A percentile compares a stretch with the other conserved stretches of the same genome.
Conservation (phyloP, 2,329 filamentous ascomycete species). For the Knoxdaviesia proteae region DNA sequence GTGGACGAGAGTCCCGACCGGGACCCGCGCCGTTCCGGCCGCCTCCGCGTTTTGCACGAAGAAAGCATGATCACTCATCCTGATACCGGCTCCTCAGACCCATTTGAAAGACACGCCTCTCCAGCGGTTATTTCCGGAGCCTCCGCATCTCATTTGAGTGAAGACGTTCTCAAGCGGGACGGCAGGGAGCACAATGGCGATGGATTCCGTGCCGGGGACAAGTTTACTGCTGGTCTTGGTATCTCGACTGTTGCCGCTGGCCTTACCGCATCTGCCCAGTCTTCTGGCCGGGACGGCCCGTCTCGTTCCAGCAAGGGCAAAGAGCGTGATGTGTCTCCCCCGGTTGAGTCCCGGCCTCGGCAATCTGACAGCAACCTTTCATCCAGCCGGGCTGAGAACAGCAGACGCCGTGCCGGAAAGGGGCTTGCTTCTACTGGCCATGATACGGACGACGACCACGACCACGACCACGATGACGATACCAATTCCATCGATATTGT, state of each 20-base stretch:
- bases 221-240: constrained; percentile 24
- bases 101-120: too few relatives aligned
- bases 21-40: constrained; percentile 4
- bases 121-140: too few relatives aligned
- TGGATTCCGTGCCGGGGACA: constrained; percentile 24
- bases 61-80: constrained; percentile 9
- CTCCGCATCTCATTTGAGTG: too few relatives aligned
- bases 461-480: too few relatives aligned
- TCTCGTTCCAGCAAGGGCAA: background rate
- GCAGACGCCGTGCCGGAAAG: background rate
- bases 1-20: constrained; percentile 12
- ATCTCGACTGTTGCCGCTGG: constrained; percentile 27
- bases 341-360: background rate
- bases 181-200: constrained; percentile 18
- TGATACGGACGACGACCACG: too few relatives aligned
- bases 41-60: constrained; percentile 2
- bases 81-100: too few relatives aligned
- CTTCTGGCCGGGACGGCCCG: background rate
- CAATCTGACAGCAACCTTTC: background rate
- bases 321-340: background rate
- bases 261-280: constrained; percentile 7
- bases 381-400: background rate
- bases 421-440: background rate
- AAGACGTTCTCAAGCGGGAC: constrained; percentile 1
- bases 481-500: too few relatives aligned